Conservation (phyloP, 75 land plant species). For the Azolla pinnata region DNA sequence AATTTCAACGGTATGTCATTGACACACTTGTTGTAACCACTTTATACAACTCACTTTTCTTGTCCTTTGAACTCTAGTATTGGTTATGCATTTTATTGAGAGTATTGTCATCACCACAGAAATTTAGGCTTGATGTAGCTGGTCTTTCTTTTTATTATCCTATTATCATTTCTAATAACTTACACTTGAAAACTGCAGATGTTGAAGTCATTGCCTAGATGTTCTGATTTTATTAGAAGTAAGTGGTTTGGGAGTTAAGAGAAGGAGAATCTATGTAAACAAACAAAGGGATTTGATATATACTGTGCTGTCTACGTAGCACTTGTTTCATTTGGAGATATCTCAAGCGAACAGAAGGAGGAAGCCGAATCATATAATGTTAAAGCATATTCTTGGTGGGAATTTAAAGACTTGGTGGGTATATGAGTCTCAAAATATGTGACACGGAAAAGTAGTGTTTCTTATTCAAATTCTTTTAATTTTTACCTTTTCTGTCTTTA, state of each 20-base stretch:
- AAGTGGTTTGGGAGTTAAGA: slow-evolving; percentile 23
- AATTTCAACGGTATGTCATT: slow-evolving; percentile 57
- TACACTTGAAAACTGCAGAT: slow-evolving; percentile 32
- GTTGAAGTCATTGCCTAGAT: slow-evolving; percentile 44
- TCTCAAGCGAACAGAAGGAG: slow-evolving; percentile 43
- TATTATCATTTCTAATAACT: slow-evolving; percentile 5
- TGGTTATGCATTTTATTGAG: too few relatives aligned
- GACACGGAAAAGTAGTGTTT: too few relatives aligned
- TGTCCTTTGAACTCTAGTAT: too few relatives aligned
- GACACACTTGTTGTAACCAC: too few relatives aligned
- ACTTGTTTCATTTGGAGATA: slow-evolving; percentile 81
- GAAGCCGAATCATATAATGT: slow-evolving; percentile 43
- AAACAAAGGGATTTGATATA: too few relatives aligned
- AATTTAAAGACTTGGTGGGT: slow-evolving; percentile 72
- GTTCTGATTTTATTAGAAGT: slow-evolving; percentile 46
- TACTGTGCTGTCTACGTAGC: slow-evolving; percentile 32
- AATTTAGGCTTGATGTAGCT: too few relatives aligned
- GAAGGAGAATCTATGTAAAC: too few relatives aligned
- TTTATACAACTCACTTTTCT: too few relatives aligned
- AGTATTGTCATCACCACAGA: too few relatives aligned
- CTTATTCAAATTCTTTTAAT: too few relatives aligned
- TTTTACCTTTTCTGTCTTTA: not conserved
- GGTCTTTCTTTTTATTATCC: too few relatives aligned
- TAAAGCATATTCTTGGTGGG: slow-evolving; percentile 65
- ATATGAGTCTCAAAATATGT: slow-evolving; percentile 1